Evolutionary conservation across 163 green algal species (phyloP).

Genomic region (Trebouxia gelatinosa): DNA sequence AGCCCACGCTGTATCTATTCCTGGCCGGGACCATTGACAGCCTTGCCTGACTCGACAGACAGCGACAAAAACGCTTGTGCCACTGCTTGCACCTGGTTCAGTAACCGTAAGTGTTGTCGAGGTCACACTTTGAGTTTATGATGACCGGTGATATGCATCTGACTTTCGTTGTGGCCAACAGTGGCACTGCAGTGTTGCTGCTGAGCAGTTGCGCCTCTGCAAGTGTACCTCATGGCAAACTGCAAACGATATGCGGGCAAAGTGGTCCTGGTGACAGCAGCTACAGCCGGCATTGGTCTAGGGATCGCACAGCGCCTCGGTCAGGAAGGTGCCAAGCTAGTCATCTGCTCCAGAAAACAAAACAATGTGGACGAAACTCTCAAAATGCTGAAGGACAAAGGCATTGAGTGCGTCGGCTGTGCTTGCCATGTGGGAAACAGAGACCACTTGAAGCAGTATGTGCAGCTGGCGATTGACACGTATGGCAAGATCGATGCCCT

Average conservation of each 20-base stretch:
- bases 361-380: conserved; percentile 82
- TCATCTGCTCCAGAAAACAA: conserved; percentile 78
- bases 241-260: conserved; percentile 71
- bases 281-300: conserved; percentile 79
- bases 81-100: too few species aligned
- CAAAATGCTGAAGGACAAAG: conserved; percentile 53
- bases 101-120: too few species aligned
- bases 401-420: conserved; percentile 66
- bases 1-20: too few species aligned
- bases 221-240: too few species aligned
- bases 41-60: too few species aligned
- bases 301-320: conserved; percentile 71
- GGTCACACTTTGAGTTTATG: too few species aligned
- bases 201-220: too few species aligned
- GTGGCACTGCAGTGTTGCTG: too few species aligned
- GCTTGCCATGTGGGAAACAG: conserved; percentile 84
- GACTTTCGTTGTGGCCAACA: too few species aligned
- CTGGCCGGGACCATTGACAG: too few species aligned
- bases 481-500: conserved; percentile 85
- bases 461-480: conserved; percentile 49
- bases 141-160: too few species aligned
- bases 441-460: conserved; percentile 37
- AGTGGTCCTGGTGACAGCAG: conserved; percentile 85
- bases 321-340: conserved; percentile 81
- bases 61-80: too few species aligned